These are phyloP conservation scores for Fusarium pseudonygamai DNA, from an alignment of 2,329 filamentous ascomycete species.

Conservation along the genomic window DNA sequence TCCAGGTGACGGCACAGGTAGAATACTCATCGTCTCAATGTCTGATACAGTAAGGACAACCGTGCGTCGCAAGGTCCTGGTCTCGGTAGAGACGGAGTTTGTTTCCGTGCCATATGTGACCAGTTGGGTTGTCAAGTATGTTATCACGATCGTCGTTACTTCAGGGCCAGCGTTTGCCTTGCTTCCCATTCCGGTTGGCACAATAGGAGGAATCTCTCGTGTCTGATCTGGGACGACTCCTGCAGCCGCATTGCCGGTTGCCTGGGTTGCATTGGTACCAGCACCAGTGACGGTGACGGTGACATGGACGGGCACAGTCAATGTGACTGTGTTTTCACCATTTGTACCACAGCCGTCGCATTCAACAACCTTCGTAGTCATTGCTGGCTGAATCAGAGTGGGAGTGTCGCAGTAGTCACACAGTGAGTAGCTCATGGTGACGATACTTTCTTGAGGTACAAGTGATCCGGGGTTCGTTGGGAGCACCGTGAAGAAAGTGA, in stretches of 20 bases:
- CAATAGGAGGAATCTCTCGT: constrained; percentile 1
- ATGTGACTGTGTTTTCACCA: constrained; percentile 37
- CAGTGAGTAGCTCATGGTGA: constrained; percentile 43
- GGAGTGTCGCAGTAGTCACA: constrained; percentile 37
- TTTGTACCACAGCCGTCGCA: constrained; percentile 37
- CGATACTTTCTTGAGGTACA: constrained; percentile 46
- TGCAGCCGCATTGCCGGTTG: not conserved
- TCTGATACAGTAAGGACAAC: constrained; percentile 18
- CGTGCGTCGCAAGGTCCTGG: constrained; percentile 20
- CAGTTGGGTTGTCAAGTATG: constrained; percentile 25
- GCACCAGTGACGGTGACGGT: not conserved
- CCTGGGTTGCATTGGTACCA: not conserved
- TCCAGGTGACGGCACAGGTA: constrained; percentile 5
- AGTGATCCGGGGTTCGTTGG: constrained; percentile 48
- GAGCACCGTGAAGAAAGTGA: constrained; percentile 41
- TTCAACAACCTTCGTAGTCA: constrained; percentile 36
- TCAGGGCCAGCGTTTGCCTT: not conserved
- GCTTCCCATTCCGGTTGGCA: constrained; percentile 3
- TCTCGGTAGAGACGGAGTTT: constrained; percentile 12
- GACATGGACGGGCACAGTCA: constrained; percentile 36
- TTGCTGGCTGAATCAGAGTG: constrained; percentile 21
- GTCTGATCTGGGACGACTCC: not conserved
- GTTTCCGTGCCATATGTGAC: constrained; percentile 16
- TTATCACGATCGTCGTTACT: constrained; percentile 23
- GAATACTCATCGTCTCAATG: constrained; percentile 7